These are phyloP conservation scores for Pseudogymnoascus sp. DNA, from an alignment of 2,329 filamentous ascomycete genomes.

Conservation along the genomic window DNA sequence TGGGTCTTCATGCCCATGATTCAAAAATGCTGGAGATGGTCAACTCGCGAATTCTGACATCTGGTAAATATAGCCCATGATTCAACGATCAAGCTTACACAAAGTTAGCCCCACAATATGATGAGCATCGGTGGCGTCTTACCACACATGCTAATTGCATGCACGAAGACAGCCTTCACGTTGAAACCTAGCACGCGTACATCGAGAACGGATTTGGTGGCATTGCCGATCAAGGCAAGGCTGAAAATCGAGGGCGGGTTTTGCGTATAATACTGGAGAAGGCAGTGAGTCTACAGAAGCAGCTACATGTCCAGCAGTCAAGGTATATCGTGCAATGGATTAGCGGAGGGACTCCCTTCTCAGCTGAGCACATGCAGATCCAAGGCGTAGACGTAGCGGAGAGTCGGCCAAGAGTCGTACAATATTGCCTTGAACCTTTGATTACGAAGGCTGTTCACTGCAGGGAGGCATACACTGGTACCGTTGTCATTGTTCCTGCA, in stretches of 20 bases:
- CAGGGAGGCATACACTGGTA: neutral
- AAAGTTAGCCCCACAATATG: neutral
- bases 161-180: neutral
- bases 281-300: neutral
- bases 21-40: neutral
- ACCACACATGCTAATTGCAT: neutral
- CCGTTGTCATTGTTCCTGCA: neutral
- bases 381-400: neutral
- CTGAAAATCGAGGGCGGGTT: neutral
- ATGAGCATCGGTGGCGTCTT: neutral
- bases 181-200: neutral
- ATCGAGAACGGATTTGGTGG: neutral
- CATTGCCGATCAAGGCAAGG: neutral
- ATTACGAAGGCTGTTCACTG: neutral
- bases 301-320: neutral
- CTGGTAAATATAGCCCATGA: neutral
- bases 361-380: neutral
- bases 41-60: neutral
- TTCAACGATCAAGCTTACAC: neutral
- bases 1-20: neutral
- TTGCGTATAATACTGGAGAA: neutral
- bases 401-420: neutral
- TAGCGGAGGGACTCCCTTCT: neutral
- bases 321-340: neutral
- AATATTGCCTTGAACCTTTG: neutral